phyloP scores from a whole-genome alignment of 345 rosid species.

The Gossypium mustelinum region DNA sequence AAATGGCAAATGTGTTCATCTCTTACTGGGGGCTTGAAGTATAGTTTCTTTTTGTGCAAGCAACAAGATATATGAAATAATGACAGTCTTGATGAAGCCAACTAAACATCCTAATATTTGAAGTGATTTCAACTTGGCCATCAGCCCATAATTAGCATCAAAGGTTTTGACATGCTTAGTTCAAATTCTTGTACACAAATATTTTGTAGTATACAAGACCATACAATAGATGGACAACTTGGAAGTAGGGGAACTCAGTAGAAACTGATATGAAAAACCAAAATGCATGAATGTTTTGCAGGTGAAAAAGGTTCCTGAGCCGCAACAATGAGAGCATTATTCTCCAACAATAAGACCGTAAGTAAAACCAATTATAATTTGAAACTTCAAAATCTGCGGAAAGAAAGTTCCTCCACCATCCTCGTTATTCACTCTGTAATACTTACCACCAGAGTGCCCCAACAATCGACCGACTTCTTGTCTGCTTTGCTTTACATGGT shows the following conservation, averaged over 20 bases:
- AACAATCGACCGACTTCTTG: background rate
- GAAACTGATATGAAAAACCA: background rate
- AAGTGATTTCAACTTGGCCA: background rate
- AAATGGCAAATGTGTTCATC: background rate
- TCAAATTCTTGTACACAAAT: background rate
- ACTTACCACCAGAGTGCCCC: background rate
- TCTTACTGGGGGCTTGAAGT: background rate
- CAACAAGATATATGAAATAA: background rate
- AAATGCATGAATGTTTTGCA: background rate
- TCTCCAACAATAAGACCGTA: too few relatives aligned
- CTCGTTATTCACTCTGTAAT: background rate
- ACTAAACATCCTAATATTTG: background rate
- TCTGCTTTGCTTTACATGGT: constrained; percentile 5
- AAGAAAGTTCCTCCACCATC: background rate
- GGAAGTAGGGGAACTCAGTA: background rate
- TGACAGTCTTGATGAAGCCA: background rate
- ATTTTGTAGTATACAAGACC: background rate
- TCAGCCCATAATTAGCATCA: background rate
- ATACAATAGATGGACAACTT: background rate
- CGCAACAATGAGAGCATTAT: too few relatives aligned
- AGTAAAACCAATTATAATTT: background rate
- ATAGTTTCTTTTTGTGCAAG: background rate
- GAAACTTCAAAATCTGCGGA: background rate
- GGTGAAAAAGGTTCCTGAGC: too few relatives aligned
- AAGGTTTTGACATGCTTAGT: background rate